Evolutionary conservation across 1,284 basidiomycete species (phyloP).

Genomic region (Caloboletus firmus): DNA sequence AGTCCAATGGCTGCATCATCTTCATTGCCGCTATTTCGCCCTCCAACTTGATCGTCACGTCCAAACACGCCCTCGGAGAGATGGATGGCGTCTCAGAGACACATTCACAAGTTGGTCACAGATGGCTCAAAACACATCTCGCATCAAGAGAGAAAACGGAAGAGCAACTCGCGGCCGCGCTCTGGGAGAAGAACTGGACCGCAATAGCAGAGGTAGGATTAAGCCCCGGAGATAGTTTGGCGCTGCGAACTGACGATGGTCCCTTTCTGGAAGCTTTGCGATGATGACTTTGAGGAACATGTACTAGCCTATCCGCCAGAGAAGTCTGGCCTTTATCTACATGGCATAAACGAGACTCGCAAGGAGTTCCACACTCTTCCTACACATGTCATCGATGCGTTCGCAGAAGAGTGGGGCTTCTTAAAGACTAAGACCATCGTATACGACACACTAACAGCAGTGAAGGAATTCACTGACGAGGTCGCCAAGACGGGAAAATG

Average conservation of each 20-base stretch:
- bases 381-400: slow-evolving; percentile 68
- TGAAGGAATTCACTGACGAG: slow-evolving; percentile 72
- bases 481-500: slow-evolving; percentile 72
- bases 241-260: background rate
- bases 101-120: slow-evolving; percentile 79
- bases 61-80: slow-evolving; percentile 86
- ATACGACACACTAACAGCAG: slow-evolving; percentile 65
- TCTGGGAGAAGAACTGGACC: slow-evolving; percentile 88
- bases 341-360: slow-evolving; percentile 83
- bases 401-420: slow-evolving; percentile 92
- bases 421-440: slow-evolving; percentile 65
- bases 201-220: slow-evolving; percentile 82
- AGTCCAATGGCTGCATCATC: slow-evolving; percentile 98
- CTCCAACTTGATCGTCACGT: slow-evolving; percentile 79
- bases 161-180: slow-evolving; percentile 66
- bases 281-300: slow-evolving; percentile 98
- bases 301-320: slow-evolving; percentile 84
- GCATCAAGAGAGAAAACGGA: slow-evolving; percentile 63
- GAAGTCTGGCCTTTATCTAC: slow-evolving; percentile 89
- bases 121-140: slow-evolving; percentile 83
- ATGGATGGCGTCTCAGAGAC: slow-evolving; percentile 41
- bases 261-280: slow-evolving; percentile 71
- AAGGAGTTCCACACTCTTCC: slow-evolving; percentile 76
- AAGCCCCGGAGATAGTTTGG: background rate
- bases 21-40: slow-evolving; percentile 88